Evolutionary conservation across 2,329 filamentous ascomycete genomes (phyloP).

Genomic region (Monosporascus sp.): DNA sequence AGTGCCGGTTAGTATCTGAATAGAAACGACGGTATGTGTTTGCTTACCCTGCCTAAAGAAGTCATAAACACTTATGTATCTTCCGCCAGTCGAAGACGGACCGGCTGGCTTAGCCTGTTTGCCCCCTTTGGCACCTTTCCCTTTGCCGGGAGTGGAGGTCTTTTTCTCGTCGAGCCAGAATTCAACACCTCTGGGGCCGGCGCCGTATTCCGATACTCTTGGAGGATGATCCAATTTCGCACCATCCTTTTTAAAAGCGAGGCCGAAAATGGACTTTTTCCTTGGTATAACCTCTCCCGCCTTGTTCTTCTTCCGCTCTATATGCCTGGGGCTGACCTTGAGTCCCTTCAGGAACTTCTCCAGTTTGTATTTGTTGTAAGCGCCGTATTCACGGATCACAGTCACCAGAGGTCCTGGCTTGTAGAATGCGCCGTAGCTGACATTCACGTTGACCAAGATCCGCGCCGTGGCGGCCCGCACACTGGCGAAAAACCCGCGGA

Average conservation of each 20-base stretch:
- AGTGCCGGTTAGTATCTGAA: neutral
- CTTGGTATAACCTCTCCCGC: constrained; percentile 27
- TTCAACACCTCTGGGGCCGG: constrained; percentile 45
- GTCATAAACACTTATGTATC: constrained; percentile 46
- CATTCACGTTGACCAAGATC: constrained; percentile 31
- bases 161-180: constrained; percentile 42
- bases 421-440: constrained; percentile 31
- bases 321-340: constrained; percentile 33
- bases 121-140: constrained; percentile 22
- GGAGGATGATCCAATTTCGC: constrained; percentile 21
- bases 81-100: constrained; percentile 25
- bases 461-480: constrained; percentile 28
- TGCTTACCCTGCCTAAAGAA: constrained; percentile 41
- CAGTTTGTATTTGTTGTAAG: constrained; percentile 10
- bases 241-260: constrained; percentile 32
- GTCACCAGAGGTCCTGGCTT: constrained; percentile 16
- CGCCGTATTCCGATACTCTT: constrained; percentile 27
- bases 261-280: constrained; percentile 31
- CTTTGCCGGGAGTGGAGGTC: constrained; percentile 9
- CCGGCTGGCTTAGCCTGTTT: constrained; percentile 22
- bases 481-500: constrained; percentile 31
- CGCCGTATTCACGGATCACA: constrained; percentile 7
- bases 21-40: neutral
- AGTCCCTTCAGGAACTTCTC: constrained; percentile 33
- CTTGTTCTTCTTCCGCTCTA: constrained; percentile 27